Evolutionary conservation across 371 early-diverging fungal genomes (phyloP).

Genomic region (Mortierella polycephala): DNA sequence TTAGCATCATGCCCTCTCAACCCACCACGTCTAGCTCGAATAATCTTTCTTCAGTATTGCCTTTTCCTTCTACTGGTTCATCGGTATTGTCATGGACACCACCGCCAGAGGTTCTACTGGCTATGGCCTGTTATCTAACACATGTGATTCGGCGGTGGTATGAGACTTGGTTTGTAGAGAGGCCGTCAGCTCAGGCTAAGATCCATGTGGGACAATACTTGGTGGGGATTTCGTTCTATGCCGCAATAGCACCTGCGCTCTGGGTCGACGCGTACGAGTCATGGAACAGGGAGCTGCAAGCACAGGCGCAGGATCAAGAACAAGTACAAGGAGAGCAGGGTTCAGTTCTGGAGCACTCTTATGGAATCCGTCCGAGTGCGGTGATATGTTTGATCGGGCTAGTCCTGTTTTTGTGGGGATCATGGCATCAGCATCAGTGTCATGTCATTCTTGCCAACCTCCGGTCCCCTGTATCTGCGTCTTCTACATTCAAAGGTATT

Average conservation of each 20-base stretch:
- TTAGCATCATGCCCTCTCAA: conserved; percentile 33
- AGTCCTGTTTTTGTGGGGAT: conserved; percentile 58
- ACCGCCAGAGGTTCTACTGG: conserved; percentile 47
- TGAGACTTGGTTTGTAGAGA: conserved; percentile 71
- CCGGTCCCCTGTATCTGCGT: conserved; percentile 33
- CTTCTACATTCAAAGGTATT: neutral
- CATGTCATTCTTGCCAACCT: conserved; percentile 74
- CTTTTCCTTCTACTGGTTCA: no score
- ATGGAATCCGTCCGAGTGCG: no score
- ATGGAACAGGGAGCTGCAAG: conserved; percentile 6
- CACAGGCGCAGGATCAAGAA: neutral
- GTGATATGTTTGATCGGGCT: conserved; percentile 19
- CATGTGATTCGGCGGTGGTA: conserved; percentile 73
- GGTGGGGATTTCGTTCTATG: conserved; percentile 76
- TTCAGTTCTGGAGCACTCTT: no score
- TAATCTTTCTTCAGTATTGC: no score
- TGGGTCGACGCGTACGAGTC: conserved; percentile 62
- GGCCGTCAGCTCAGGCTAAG: conserved; percentile 62
- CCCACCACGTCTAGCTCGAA: neutral
- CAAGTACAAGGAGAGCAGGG: neutral
- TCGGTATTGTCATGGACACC: conserved; percentile 40
- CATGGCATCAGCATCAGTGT: conserved; percentile 72
- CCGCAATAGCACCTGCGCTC: conserved; percentile 62
- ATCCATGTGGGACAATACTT: conserved; percentile 79
- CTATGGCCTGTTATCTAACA: conserved; percentile 59